phyloP scores from a whole-genome alignment of 306 rosid genomes.

The Alnus glutinosa region DNA sequence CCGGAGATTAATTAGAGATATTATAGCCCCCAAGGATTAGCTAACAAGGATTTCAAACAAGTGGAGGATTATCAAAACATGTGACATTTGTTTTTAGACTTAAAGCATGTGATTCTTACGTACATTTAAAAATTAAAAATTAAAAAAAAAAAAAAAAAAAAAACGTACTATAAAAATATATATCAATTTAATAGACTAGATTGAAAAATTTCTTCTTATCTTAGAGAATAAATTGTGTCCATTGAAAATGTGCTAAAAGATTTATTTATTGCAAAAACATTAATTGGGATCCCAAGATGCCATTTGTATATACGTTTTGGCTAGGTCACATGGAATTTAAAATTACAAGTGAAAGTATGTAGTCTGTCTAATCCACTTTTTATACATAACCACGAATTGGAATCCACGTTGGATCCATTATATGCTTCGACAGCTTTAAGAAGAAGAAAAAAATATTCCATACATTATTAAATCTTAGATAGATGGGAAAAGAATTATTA shows the following conservation, averaged over 20 bases:
- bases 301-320: slow-evolving; percentile 11
- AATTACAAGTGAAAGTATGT: slow-evolving; percentile 24
- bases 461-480: not conserved
- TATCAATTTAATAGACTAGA: too few species aligned
- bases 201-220: not conserved
- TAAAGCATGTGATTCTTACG: too few species aligned
- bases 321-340: not conserved
- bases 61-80: too few species aligned
- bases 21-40: too few species aligned
- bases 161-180: too few species aligned
- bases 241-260: slow-evolving; percentile 7
- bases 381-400: slow-evolving; percentile 25
- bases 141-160: too few species aligned
- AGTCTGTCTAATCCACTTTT: slow-evolving; percentile 23
- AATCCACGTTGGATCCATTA: slow-evolving; percentile 42
- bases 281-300: slow-evolving; percentile 42
- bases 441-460: not conserved
- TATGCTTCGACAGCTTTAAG: slow-evolving; percentile 2
- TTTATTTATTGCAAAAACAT: slow-evolving; percentile 29
- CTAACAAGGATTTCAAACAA: too few species aligned
- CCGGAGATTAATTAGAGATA: too few species aligned
- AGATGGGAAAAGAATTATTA: not conserved
- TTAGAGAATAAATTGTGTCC: not conserved
- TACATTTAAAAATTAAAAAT: too few species aligned
- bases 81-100: too few species aligned